Evolutionary conservation across 495 filamentous ascomycete species (phyloP), one percentile per base, ranked within the genome.

Genomic region (Cudoniella acicularis): DNA sequence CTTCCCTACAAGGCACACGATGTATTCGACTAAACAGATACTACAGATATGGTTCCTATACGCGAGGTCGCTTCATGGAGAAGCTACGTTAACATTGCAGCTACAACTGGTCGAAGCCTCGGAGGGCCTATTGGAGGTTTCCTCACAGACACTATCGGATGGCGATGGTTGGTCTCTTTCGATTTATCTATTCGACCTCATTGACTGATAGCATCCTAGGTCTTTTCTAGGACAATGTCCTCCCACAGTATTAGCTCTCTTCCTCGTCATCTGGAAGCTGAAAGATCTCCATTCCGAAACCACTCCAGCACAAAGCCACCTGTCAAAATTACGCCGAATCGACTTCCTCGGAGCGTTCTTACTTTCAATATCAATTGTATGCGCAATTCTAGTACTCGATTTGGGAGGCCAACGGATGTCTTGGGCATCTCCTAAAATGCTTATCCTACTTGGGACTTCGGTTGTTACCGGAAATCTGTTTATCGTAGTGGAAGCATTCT

Each of bases 31-130:
- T 27, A 17, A 16, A 23, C 10, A 20, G 20, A 20, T 41, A n/a
- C 4, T 11, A 52, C 52, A 79, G 86, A 90, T 59, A 72, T 88
- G 2, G 77, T 88, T 1, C 83, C 85, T 9, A 67, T 82, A n/a
- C 74, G 84, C 21, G 84, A 90, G 10, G 75, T 88, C 0, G 87
- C 84, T 9, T 71, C 75, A 10, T 90, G 85, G 85, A 75, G 84
- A 46, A 79, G 83, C 9, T 87, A 85, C 63, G 74, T 87, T 40
- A 88, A 90, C 58, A 75, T 87, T 11, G 73, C 82, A 4, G 79
- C 81, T 60, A 87, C 84, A 0, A 74, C 81, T 3, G 86, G 86
- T 10, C 78, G 87, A 13, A 82, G 78, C 58, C 56, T 85, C 3
- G 86, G 86, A 3, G 85, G 85, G 0, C 84, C 85, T 0, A 26